Evolutionary conservation across 2,329 filamentous ascomycete species (phyloP).

Genomic region (Camptophora hylomeconis): DNA sequence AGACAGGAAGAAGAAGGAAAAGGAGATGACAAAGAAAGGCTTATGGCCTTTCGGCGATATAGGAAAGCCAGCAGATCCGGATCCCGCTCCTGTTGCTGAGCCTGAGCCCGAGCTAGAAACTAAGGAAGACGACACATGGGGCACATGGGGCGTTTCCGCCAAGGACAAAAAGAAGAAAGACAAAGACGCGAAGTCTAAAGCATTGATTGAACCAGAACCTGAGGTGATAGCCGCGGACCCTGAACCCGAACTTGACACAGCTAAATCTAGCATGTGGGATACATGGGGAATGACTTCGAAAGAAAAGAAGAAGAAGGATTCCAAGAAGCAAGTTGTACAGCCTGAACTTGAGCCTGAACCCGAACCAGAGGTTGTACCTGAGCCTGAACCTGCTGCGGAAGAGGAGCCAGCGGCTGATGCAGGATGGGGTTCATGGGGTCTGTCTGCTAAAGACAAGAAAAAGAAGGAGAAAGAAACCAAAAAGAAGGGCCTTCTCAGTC

Average conservation of each 20-base stretch:
- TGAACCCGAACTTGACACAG: conserved; percentile 25
- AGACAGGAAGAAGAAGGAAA: conserved; percentile 7
- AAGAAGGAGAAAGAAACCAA: conserved; percentile 34
- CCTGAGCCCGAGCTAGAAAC: conserved; percentile 19
- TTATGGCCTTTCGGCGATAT: conserved; percentile 2
- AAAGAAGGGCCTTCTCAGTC: conserved; percentile 23
- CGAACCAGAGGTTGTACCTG: conserved; percentile 3
- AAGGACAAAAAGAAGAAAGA: conserved; percentile 33
- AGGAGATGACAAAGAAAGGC: conserved; percentile 7
- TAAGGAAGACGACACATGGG: conserved; percentile 23
- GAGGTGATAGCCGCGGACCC: conserved; percentile 36
- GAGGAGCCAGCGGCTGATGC: conserved; percentile 33
- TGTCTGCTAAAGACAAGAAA: conserved; percentile 34
- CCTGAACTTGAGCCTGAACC: conserved; percentile 18
- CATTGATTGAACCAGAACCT: conserved; percentile 2
- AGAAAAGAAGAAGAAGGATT: conserved; percentile 34
- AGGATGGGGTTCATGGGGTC: conserved; percentile 31
- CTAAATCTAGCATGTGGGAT: conserved; percentile 34
- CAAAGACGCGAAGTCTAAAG: conserved; percentile 20
- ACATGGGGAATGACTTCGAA: conserved; percentile 30
- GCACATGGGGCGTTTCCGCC: conserved; percentile 18
- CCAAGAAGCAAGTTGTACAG: conserved; percentile 16
- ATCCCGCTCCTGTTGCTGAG: conserved; percentile 2
- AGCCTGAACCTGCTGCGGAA: conserved; percentile 24
- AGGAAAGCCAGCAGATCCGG: neutral